phyloP scores from a whole-genome alignment of 192 early-diverging fungal genomes.

The Entomortierella chlamydospora region DNA sequence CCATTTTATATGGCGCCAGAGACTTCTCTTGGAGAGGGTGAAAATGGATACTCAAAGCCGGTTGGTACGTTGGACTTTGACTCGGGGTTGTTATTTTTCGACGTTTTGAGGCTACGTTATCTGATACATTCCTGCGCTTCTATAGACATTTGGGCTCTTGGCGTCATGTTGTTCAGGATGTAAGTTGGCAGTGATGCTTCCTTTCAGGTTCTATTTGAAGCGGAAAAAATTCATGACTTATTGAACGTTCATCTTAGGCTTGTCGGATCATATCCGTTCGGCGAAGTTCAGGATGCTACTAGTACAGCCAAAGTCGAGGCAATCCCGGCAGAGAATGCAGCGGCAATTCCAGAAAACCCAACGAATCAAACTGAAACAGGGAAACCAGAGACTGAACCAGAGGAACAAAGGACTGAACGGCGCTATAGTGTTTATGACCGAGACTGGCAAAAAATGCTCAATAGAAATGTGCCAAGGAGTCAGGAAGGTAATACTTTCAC shows the following conservation, averaged over 20 bases:
- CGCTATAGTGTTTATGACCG: neutral
- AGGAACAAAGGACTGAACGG: conserved; percentile 1
- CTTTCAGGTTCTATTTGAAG: neutral
- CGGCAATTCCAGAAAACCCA: no score
- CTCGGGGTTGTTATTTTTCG: no score
- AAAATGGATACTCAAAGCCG: conserved; percentile 21
- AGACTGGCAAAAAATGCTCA: neutral
- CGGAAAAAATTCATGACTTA: neutral
- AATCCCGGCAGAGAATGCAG: no score
- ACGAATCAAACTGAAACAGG: no score
- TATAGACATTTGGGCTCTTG: conserved; percentile 44
- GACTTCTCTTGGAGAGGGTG: neutral
- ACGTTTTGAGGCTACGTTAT: neutral
- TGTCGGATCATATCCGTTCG: conserved; percentile 21
- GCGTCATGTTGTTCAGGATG: conserved; percentile 39
- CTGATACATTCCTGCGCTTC: neutral
- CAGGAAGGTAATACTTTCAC: neutral
- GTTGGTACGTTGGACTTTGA: conserved; percentile 21
- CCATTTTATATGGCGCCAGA: conserved; percentile 40
- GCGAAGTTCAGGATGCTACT: neutral
- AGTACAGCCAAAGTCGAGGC: no score
- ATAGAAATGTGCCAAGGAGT: neutral
- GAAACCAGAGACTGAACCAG: neutral
- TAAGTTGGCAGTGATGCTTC: conserved; percentile 2
- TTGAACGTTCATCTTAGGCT: conserved; percentile 6